phyloP scores from a whole-genome alignment of 805 yeast species.

The Ogataea populi-albae region DNA sequence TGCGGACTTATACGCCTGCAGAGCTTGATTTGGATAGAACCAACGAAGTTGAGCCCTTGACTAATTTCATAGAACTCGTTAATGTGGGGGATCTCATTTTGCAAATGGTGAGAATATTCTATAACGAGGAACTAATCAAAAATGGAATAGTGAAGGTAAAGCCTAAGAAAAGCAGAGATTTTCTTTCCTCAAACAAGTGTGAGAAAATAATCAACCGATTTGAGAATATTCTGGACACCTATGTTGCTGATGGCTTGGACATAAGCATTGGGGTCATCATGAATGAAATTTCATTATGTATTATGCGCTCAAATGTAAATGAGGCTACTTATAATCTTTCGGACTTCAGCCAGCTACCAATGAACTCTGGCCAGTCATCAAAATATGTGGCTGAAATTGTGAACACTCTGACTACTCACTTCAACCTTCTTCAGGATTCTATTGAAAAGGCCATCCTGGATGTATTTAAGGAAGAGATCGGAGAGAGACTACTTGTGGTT shows the following conservation, averaged over 20 bases:
- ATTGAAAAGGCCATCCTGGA: conserved; percentile 87
- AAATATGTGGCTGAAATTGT: conserved; percentile 65
- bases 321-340: conserved; percentile 50
- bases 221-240: conserved; percentile 78
- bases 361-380: conserved; percentile 39
- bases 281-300: conserved; percentile 53
- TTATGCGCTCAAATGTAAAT: conserved; percentile 20
- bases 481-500: conserved; percentile 75
- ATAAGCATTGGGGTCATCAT: conserved; percentile 88
- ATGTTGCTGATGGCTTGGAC: conserved; percentile 89
- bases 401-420: conserved; percentile 63
- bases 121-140: conserved; percentile 72
- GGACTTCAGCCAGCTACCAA: conserved; percentile 18
- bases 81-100: conserved; percentile 90
- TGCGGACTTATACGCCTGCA: conserved; percentile 68
- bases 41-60: conserved; percentile 68
- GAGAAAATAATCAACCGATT: conserved; percentile 60
- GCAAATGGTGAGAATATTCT: conserved; percentile 89
- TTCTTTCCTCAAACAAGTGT: conserved; percentile 70
- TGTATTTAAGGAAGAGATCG: conserved; percentile 91
- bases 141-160: conserved; percentile 44
- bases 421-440: conserved; percentile 69
- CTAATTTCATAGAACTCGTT: conserved; percentile 83
- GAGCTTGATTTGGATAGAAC: conserved; percentile 27
- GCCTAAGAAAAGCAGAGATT: conserved; percentile 64